Base-by-base conservation (phyloP, 441 rosid genomes). In the Syzygium syzygioides region DNA sequence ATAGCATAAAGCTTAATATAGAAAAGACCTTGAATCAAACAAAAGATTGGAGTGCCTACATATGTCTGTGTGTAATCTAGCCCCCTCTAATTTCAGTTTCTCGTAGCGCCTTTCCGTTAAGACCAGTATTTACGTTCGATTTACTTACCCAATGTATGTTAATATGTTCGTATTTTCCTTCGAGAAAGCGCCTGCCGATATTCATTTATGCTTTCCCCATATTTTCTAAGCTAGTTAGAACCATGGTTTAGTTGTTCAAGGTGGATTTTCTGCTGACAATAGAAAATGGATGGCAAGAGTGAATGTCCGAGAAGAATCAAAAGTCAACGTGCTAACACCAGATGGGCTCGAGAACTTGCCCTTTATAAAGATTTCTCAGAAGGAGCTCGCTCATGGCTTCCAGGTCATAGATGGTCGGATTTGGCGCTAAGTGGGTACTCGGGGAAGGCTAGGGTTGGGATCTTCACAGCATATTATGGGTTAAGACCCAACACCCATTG, bases 41-140 rank as follows among this genome's bases (percentile, higher is more conserved):
- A 66, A 68, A 45, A 32, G 7, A 68, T 20, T 68, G 14, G 79
- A 68, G 79, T 66, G 1, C 11, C 2, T 14, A 0, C 1, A 30
- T 64, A 30, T 18, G 18, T 15, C 11, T n/a, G 37, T 14, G 37
- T 30, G 4, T 3, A 32, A 60, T 30, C 76, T n/a, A 1, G 23
- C 37, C 32, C 13, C 1, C 2, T 2, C 34, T 9, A 0, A 32
- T 32, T 2, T 68, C 25, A 0, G 13, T 17, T 68, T 68, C 25
- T 68, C 4, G 0, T 3, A 4, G 7, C 34, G 0, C 4, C 14
- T 3, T 0, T 68, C 45, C 5, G 2, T 19, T 68, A 68, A 34
- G 28, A 10, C 37, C 0, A 25, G 50, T 1, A 20, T 34, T 34
- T 14, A 12, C 15, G 25, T 19, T 71, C 28, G 8, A n/a, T 37